Base-by-base conservation (phyloP, 441 rosid species). In the Hura crepitans region DNA sequence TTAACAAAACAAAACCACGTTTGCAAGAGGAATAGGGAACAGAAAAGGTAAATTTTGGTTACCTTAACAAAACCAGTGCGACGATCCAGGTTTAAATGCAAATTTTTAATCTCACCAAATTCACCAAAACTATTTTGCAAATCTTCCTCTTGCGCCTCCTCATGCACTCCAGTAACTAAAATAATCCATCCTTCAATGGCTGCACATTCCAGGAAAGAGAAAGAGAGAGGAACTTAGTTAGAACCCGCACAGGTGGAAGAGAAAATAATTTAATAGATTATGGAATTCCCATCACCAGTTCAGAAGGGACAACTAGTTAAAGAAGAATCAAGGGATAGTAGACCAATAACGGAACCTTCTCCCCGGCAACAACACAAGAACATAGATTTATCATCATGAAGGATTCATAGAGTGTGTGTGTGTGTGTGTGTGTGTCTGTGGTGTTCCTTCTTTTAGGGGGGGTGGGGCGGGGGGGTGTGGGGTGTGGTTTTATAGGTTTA, bases 61-160 rank as follows among this genome's bases (percentile, higher is more conserved):
- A 95, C 99, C 97, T 95, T 95, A 46, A 95, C 97, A 81, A 82
- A 95, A 58, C 99, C 98, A 75, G 97, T 88, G 20, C 96, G 96
- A 5, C 98, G 90, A 73, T 95, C 92, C 27, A 95, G 96, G 81
- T 92, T 95, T 73, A 95, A 81, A 79, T 92, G 93, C 80, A 95
- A 72, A 80, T 83, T 88, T 82, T 85, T 91, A 10, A 92, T 92
- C 82, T 95, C 91, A 12, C 99, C 98, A 82, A 80, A 92, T 30
- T 92, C 99, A 68, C 93, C 96, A 77, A 95, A 95, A 71, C 86
- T 80, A 72, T 85, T 88, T 12, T 85, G 82, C 74, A 95, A 68
- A 85, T 95, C 91, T 63, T 95, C 99, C 74, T 92, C 99, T 43
- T 95, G 97, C 30, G 98, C 95, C 75, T 92, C 99, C 78, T 95